phyloP scores from a whole-genome alignment of 495 filamentous ascomycete species.

The Penicillium riverlandense region DNA sequence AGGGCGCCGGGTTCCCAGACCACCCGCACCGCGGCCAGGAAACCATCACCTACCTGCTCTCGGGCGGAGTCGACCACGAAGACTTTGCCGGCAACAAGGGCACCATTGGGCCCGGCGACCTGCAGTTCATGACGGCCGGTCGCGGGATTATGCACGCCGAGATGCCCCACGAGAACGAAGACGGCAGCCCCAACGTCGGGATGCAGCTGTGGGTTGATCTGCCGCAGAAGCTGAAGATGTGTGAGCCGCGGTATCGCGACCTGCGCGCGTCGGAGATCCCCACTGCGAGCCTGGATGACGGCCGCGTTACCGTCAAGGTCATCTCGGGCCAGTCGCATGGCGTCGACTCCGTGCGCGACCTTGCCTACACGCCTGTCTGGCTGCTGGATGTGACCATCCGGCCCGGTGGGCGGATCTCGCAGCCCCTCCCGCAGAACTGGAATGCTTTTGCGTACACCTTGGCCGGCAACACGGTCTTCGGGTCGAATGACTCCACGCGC shows the following conservation, averaged over 20 bases:
- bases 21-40: constrained; percentile 74
- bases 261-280: constrained; percentile 73
- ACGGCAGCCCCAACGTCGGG: constrained; percentile 75
- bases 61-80: constrained; percentile 86
- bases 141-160: constrained; percentile 92
- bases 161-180: constrained; percentile 78
- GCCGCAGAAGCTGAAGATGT: constrained; percentile 70
- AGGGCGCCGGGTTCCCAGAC: constrained; percentile 83
- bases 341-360: constrained; percentile 75
- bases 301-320: constrained; percentile 74
- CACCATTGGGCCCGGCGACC: constrained; percentile 74
- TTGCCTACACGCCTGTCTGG: constrained; percentile 96
- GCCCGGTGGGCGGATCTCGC: constrained; percentile 67
- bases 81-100: constrained; percentile 89
- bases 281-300: constrained; percentile 55
- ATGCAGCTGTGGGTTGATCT: constrained; percentile 95
- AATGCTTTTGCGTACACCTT: constrained; percentile 87
- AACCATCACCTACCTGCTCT: constrained; percentile 86
- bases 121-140: constrained; percentile 98
- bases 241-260: constrained; percentile 90
- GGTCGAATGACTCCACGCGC: constrained; percentile 47
- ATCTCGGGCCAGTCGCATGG: constrained; percentile 80
- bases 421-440: constrained; percentile 74
- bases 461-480: constrained; percentile 61
- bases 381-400: constrained; percentile 76